Base-by-base conservation (phyloP, 371 early-diverging fungal genomes). In the Parasitella parasitica region DNA sequence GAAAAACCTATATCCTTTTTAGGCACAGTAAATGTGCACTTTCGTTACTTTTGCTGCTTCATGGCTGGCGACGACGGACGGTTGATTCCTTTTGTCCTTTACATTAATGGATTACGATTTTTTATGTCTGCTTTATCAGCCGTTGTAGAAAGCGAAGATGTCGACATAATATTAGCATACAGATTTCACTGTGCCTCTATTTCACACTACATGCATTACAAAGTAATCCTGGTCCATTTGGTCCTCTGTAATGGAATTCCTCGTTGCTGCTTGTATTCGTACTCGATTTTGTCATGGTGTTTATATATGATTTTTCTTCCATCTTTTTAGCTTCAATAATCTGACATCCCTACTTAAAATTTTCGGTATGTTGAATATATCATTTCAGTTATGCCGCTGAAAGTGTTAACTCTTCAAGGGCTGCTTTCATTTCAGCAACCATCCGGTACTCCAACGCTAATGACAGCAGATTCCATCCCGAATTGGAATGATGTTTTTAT, bases 191-290 rank as follows among this genome's bases (percentile, higher is more conserved):
- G 37, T 88, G 84, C 49, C 88, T 89, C 89, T 93, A 93, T 70
- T 95, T 94, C 13, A 97, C 91, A 28, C 95, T 95, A 72, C 96
- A 95, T 0, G 93, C 90, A 73, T 95, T 95, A 74, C 95, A 95
- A 18, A 95, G 82, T 5, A 91, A 85, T 20, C 89, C 89, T 53
- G 87, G 86, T 24, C 92, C 93, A 38, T 82, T 82, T 0, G 93
- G 93, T 4, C 94, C 94, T 54, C 93, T 82, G 20, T 92, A 92
- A 16, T 76, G 61, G 70, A 91, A 92, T 51, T 80, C 72, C 57
- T 83, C 84, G 30, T 67, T 69, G 12, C 59, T 63, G 41, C 26
- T 54, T 18, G 38, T 54, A 37, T 36, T 18, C 12, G 30, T 24
- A 30, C 59, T 34, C 13, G 54, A 27, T 32, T 63, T 48, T 37